These are phyloP conservation scores for Mycocentrospora acerina DNA, from an alignment of 2,329 filamentous ascomycete genomes.

Conservation along the genomic window DNA sequence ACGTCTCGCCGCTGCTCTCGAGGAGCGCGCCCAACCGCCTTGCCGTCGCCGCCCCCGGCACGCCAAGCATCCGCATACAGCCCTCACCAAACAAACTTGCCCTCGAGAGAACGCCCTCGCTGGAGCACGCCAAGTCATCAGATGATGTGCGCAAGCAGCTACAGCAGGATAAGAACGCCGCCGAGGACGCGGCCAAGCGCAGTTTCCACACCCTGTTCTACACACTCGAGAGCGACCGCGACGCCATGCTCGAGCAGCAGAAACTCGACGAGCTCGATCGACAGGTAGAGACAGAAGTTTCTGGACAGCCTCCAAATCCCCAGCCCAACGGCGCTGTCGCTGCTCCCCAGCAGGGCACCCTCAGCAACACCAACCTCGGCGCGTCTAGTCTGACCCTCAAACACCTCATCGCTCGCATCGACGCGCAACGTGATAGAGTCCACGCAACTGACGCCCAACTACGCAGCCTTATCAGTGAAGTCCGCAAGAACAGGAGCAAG, in stretches of 20 bases:
- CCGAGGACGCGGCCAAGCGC: conserved; percentile 83
- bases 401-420: conserved; percentile 93
- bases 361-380: conserved; percentile 92
- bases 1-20: conserved; percentile 52
- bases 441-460: conserved; percentile 90
- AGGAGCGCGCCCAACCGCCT: conserved; percentile 55
- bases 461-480: conserved; percentile 91
- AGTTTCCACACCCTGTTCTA: conserved; percentile 95
- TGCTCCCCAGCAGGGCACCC: conserved; percentile 74
- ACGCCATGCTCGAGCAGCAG: conserved; percentile 97
- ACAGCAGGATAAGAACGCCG: conserved; percentile 87
- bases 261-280: conserved; percentile 95
- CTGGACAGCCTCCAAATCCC: conserved; percentile 54
- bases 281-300: conserved; percentile 94
- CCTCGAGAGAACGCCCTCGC: conserved; percentile 59
- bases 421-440: conserved; percentile 87
- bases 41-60: conserved; percentile 58
- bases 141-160: conserved; percentile 92
- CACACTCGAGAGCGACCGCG: conserved; percentile 90
- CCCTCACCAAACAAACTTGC: conserved; percentile 64
- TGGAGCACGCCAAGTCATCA: conserved; percentile 65
- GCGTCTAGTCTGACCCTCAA: conserved; percentile 95
- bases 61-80: conserved; percentile 68
- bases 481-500: conserved; percentile 96
- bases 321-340: conserved; percentile 54